These are phyloP conservation scores for Gonapodya prolifera DNA, from an alignment of 192 early-diverging fungal species.

Conservation along the genomic window DNA sequence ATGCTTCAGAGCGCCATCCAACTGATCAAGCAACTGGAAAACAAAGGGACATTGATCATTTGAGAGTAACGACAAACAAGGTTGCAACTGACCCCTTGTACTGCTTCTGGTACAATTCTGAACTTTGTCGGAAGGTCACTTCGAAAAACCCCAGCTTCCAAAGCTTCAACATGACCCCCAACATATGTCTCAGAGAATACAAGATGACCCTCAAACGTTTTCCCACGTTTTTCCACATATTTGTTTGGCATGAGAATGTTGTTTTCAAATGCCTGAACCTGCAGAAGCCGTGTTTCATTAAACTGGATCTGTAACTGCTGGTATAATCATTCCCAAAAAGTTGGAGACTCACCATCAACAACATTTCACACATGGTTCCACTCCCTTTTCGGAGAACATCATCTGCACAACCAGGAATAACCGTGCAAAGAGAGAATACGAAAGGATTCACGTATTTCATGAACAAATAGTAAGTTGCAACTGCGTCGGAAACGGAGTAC, in stretches of 20 bases:
- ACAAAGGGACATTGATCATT: background rate
- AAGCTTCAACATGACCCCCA: slow-evolving; percentile 95
- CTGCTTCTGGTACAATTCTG: slow-evolving; percentile 55
- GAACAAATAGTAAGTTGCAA: slow-evolving; percentile 97
- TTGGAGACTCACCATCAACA: slow-evolving; percentile 70
- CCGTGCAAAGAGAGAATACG: slow-evolving; percentile 98
- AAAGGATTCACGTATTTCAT: slow-evolving; percentile 99
- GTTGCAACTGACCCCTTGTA: slow-evolving; percentile 40
- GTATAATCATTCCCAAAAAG: background rate
- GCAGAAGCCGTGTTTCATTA: background rate
- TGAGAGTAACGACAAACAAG: slow-evolving; percentile 7
- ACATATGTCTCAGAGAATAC: slow-evolving; percentile 94
- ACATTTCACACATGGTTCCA: slow-evolving; percentile 89
- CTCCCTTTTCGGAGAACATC: slow-evolving; percentile 92
- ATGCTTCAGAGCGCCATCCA: slow-evolving; percentile 82
- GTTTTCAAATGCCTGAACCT: slow-evolving; percentile 79
- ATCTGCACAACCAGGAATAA: slow-evolving; percentile 94
- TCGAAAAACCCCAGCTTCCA: slow-evolving; percentile 97
- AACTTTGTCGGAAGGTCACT: slow-evolving; percentile 85
- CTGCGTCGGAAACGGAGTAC: slow-evolving; percentile 98
- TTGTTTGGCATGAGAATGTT: slow-evolving; percentile 96
- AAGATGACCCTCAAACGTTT: slow-evolving; percentile 77
- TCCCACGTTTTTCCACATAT: slow-evolving; percentile 63
- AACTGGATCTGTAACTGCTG: background rate
- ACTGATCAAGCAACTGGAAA: slow-evolving; percentile 65